Conservation (phyloP, 2,329 filamentous ascomycete species). For the Calonectria honghensis region DNA sequence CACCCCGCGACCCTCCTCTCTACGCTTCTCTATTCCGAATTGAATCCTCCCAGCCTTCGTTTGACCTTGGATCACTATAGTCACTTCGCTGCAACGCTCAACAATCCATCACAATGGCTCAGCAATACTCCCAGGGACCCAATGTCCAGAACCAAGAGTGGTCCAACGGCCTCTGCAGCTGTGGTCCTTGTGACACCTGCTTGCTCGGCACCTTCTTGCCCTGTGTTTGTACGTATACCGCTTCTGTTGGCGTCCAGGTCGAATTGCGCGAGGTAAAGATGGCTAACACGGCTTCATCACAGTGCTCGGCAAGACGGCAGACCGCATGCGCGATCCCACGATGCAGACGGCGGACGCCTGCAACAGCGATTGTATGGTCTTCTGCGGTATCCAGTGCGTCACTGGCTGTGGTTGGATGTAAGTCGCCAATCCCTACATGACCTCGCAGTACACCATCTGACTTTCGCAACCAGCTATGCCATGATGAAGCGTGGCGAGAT, state of each 20-base stretch:
- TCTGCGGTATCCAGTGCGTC: slow-evolving; percentile 61
- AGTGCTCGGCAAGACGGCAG: slow-evolving; percentile 67
- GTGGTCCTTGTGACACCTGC: slow-evolving; percentile 63
- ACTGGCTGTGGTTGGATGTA: slow-evolving; percentile 68
- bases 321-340: slow-evolving; percentile 66
- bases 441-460: not conserved
- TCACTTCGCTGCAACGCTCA: not conserved
- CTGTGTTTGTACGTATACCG: slow-evolving; percentile 63
- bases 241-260: not conserved
- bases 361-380: slow-evolving; percentile 66
- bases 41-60: slow-evolving; percentile 20
- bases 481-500: slow-evolving; percentile 74
- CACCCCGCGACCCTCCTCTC: slow-evolving; percentile 24
- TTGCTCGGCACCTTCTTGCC: slow-evolving; percentile 64
- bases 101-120: slow-evolving; percentile 49
- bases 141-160: slow-evolving; percentile 60
- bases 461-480: slow-evolving; percentile 59
- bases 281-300: slow-evolving; percentile 41
- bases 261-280: slow-evolving; percentile 1
- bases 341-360: slow-evolving; percentile 61
- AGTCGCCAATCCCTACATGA: slow-evolving; percentile 42
- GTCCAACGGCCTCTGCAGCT: slow-evolving; percentile 63
- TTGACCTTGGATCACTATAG: slow-evolving; percentile 25
- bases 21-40: not conserved
- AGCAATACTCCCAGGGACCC: slow-evolving; percentile 52